Conservation (phyloP, 2,329 filamentous ascomycete genomes). For the Fusarium sp. region DNA sequence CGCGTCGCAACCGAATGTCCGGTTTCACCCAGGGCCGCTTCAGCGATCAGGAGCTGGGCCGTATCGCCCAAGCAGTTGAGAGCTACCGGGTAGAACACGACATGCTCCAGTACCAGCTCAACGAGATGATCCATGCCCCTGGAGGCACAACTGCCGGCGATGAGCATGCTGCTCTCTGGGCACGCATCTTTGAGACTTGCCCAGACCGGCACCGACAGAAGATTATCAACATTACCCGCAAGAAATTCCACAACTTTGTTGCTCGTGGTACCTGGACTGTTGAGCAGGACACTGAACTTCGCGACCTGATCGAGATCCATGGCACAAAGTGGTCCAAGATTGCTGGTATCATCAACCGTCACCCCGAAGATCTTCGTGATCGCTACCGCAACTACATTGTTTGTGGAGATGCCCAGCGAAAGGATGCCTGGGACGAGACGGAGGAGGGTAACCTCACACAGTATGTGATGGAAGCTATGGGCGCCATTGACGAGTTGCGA, state of each 20-base stretch:
- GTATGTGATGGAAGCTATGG: slow-evolving; percentile 62
- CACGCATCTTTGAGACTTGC: slow-evolving; percentile 55
- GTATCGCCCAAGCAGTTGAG: slow-evolving; percentile 54
- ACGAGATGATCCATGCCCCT: slow-evolving; percentile 53
- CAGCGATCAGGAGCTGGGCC: slow-evolving; percentile 53
- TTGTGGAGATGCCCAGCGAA: slow-evolving; percentile 61
- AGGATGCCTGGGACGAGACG: slow-evolving; percentile 64
- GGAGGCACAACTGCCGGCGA: slow-evolving; percentile 50
- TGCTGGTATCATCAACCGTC: slow-evolving; percentile 67
- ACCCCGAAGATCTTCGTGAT: slow-evolving; percentile 71
- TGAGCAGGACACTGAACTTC: slow-evolving; percentile 50
- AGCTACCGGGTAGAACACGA: slow-evolving; percentile 54
- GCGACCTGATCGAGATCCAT: slow-evolving; percentile 48
- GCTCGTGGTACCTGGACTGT: slow-evolving; percentile 57
- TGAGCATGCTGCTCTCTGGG: slow-evolving; percentile 58
- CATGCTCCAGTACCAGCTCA: slow-evolving; percentile 57
- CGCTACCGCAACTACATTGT: slow-evolving; percentile 73
- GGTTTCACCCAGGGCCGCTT: slow-evolving; percentile 54
- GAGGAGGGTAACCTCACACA: slow-evolving; percentile 65
- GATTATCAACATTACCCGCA: slow-evolving; percentile 64
- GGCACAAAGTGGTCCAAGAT: slow-evolving; percentile 68
- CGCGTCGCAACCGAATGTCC: slow-evolving; percentile 39
- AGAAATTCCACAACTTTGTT: slow-evolving; percentile 70
- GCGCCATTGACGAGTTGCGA: slow-evolving; percentile 54
- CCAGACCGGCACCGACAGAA: slow-evolving; percentile 61